Evolutionary conservation across 257 asterid species (phyloP), one percentile per base, ranked within the genome.

Genomic region (Solanum ossicruentum): DNA sequence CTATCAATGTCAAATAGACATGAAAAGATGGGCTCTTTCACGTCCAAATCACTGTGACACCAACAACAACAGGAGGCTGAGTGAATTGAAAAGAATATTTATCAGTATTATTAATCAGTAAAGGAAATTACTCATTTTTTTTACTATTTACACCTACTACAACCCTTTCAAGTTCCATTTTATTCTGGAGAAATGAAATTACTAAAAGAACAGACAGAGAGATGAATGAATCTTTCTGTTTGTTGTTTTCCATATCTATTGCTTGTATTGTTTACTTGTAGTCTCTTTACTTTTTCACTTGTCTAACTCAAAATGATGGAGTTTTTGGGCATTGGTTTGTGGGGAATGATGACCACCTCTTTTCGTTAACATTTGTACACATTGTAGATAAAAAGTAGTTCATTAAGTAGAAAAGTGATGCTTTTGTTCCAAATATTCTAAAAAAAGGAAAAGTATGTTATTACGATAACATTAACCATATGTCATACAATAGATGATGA

Each of bases 11-110:
- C 99, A 93, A 56, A 92, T 90, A 85, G 97, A 96, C 99, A 94
- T 92, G 99, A 96, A 93, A 94, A 94, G 99, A 96, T 93, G 96
- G 98, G 98, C 88, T 92, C 97, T 92, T 93, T 96, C 99, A 94
- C 86, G 95, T 96, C 97, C 86, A 83, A 89, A 90, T 92, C 99
- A 94, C 95, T 95, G 93, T 92, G 92, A 71, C 96, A 90, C 95
- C 96, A 89, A 84, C 90, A 90, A 87, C 28, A 72, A 80, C 70
- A 61, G 55, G 61, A 17, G 77, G 83, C 72, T 71, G 16, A 70
- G 82, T 43, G 86, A 32, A 66, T 28, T 32, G 75, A 87, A 80
- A 87, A 85, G 66, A 81, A 87, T 80, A 87, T 81, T 69, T 67
- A 67, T 9, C 9, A 56, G 3, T 66, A 47, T 61, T 66, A 61